A percentile compares a stretch with the other conserved stretches of the same genome.
These are phyloP conservation scores for Aspergillus affinis DNA, from an alignment of 495 filamentous ascomycete genomes.

Conservation along the genomic window DNA sequence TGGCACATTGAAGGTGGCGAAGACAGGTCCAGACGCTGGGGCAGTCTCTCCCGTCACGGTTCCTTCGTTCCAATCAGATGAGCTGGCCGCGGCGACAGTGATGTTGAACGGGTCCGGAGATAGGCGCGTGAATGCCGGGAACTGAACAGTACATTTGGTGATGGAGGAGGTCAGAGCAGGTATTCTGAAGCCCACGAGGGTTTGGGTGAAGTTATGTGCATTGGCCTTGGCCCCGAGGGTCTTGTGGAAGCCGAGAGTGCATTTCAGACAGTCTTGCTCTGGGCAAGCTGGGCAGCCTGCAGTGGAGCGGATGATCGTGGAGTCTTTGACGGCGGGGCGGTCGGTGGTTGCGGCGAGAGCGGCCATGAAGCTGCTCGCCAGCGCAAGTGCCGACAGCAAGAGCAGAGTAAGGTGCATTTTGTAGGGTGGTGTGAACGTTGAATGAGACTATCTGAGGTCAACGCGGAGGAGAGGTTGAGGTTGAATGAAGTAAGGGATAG, in stretches of 20 bases:
- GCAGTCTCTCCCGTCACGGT: conserved; percentile 18
- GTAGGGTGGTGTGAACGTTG: not conserved
- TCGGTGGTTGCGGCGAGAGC: not conserved
- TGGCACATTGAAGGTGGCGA: conserved; percentile 3
- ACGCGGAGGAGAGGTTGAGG: not conserved
- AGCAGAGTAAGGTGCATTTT: not conserved
- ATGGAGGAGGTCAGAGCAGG: conserved; percentile 3
- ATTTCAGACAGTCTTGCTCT: conserved; percentile 12
- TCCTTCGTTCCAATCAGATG: conserved; percentile 17
- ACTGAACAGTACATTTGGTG: conserved; percentile 16
- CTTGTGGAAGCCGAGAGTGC: conserved; percentile 9
- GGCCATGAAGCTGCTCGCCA: not conserved
- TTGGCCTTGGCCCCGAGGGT: conserved; percentile 14
- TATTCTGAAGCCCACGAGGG: conserved; percentile 16
- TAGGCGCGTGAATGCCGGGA: conserved; percentile 13
- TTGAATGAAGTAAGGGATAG: not conserved
- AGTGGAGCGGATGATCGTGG: conserved; percentile 16
- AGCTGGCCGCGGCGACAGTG: conserved; percentile 12
- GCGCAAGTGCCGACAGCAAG: not conserved
- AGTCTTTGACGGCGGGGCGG: conserved; percentile 15
- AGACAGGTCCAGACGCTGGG: conserved; percentile 1
- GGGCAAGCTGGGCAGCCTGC: conserved; percentile 15
- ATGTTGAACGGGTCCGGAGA: conserved; percentile 10
- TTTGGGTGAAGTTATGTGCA: conserved; percentile 10
- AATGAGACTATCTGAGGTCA: too few relatives aligned